Percentiles rank a stretch among this genome's conserved stretches.
phyloP scores from a whole-genome alignment of 164 flowering plant genomes.

The Dillenia turbinata region DNA sequence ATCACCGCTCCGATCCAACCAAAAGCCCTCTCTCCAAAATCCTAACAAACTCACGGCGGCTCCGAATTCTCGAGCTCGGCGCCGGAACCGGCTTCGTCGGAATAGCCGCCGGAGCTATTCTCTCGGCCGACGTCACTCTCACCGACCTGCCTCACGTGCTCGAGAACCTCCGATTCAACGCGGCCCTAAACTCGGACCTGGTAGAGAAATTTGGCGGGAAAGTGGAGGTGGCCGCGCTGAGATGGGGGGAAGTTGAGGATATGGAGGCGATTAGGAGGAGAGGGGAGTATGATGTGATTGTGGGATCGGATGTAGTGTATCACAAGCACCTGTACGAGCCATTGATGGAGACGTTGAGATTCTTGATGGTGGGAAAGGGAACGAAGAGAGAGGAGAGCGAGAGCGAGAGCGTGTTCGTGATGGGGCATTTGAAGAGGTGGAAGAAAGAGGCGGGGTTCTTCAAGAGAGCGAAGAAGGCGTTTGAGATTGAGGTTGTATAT shows the following conservation, averaged over 20 bases:
- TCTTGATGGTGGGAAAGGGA: slow-evolving; percentile 27
- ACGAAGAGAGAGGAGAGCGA: slow-evolving; percentile 11
- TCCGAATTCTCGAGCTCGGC: slow-evolving; percentile 85
- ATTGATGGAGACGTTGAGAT: slow-evolving; percentile 51
- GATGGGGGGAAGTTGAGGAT: slow-evolving; percentile 70
- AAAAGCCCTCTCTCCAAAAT: slow-evolving; percentile 29
- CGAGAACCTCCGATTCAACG: slow-evolving; percentile 68
- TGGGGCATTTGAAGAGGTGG: slow-evolving; percentile 95
- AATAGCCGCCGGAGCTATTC: slow-evolving; percentile 68
- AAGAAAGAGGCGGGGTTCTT: slow-evolving; percentile 76
- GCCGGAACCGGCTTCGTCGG: slow-evolving; percentile 95
- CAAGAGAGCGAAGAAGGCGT: slow-evolving; percentile 60
- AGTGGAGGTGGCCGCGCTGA: slow-evolving; percentile 45
- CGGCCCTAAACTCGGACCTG: slow-evolving; percentile 37
- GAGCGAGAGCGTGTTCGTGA: slow-evolving; percentile 39
- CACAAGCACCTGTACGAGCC: slow-evolving; percentile 85
- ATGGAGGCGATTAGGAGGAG: slow-evolving; percentile 35
- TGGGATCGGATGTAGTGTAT: slow-evolving; percentile 85
- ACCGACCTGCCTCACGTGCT: slow-evolving; percentile 87
- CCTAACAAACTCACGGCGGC: slow-evolving; percentile 16
- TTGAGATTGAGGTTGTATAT: slow-evolving; percentile 42
- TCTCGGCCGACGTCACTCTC: slow-evolving; percentile 60
- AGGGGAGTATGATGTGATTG: slow-evolving; percentile 43
- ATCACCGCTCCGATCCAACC: slow-evolving; percentile 18
- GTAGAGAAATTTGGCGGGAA: slow-evolving; percentile 30